Conservation (phyloP, 73 alveolate genomes). For the Paramecium tetraurelia region DNA sequence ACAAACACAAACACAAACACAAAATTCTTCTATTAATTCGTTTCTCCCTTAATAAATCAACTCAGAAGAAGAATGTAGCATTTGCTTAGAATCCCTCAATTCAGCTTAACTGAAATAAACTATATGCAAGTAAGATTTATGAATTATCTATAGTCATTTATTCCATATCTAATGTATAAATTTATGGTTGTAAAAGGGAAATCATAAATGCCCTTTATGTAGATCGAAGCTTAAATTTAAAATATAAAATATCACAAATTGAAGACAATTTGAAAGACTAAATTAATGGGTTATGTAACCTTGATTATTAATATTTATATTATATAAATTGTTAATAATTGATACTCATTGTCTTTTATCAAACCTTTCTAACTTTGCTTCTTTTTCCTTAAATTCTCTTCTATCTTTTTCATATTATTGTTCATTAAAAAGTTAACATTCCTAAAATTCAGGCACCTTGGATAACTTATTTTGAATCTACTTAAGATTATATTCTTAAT, state of each 20-base stretch:
- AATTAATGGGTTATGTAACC: no score
- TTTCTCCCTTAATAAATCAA: background rate
- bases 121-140: background rate
- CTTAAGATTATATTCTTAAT: background rate
- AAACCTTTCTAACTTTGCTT: constrained; percentile 11
- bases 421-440: background rate
- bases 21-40: no score
- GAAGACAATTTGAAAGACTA: no score
- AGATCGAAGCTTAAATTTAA: background rate
- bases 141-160: background rate
- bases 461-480: no score
- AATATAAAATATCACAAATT: no score
- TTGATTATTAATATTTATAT: background rate
- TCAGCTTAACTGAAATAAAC: background rate
- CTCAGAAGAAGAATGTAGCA: background rate
- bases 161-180: background rate
- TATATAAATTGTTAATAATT: background rate
- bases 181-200: background rate
- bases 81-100: background rate
- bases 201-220: background rate
- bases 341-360: background rate
- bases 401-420: background rate
- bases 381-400: constrained; percentile 43
- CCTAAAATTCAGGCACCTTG: background rate
- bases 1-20: no score